Evolutionary conservation across 352 stramenopile genomes (phyloP).

Genomic region (Phytopythium vexans): DNA sequence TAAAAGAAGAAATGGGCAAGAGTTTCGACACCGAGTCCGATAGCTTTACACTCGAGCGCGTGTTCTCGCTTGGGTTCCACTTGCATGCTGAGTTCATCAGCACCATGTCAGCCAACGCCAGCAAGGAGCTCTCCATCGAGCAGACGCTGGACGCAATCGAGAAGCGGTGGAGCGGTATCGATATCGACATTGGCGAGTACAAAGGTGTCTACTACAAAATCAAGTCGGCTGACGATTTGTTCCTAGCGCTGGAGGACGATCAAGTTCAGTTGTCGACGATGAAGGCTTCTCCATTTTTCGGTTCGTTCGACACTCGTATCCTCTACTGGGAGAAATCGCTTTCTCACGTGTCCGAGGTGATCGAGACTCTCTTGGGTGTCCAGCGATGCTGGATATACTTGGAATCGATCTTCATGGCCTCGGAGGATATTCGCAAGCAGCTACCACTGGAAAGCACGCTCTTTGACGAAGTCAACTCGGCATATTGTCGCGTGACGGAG

Average conservation of each 20-base stretch:
- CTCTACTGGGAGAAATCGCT: slow-evolving; percentile 87
- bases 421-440: slow-evolving; percentile 94
- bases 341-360: slow-evolving; percentile 86
- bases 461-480: slow-evolving; percentile 86
- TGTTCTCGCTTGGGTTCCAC: slow-evolving; percentile 88
- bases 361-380: slow-evolving; percentile 86
- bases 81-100: slow-evolving; percentile 90
- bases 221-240: slow-evolving; percentile 87
- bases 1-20: slow-evolving; percentile 89
- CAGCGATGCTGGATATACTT: slow-evolving; percentile 95
- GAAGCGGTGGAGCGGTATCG: slow-evolving; percentile 81
- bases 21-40: slow-evolving; percentile 71
- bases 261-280: slow-evolving; percentile 91
- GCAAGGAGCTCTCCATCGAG: slow-evolving; percentile 93
- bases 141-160: slow-evolving; percentile 86
- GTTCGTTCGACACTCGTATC: slow-evolving; percentile 86
- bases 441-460: slow-evolving; percentile 82
- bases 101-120: slow-evolving; percentile 87
- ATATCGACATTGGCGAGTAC: slow-evolving; percentile 91
- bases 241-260: slow-evolving; percentile 90
- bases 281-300: slow-evolving; percentile 93
- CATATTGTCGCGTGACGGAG: slow-evolving; percentile 73
- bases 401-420: slow-evolving; percentile 95
- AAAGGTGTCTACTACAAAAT: slow-evolving; percentile 94
- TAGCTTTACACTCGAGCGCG: slow-evolving; percentile 80